Evolutionary conservation across 176 grass and related monocot genomes (phyloP).

Genomic region (Echinochloa phyllopogon): DNA sequence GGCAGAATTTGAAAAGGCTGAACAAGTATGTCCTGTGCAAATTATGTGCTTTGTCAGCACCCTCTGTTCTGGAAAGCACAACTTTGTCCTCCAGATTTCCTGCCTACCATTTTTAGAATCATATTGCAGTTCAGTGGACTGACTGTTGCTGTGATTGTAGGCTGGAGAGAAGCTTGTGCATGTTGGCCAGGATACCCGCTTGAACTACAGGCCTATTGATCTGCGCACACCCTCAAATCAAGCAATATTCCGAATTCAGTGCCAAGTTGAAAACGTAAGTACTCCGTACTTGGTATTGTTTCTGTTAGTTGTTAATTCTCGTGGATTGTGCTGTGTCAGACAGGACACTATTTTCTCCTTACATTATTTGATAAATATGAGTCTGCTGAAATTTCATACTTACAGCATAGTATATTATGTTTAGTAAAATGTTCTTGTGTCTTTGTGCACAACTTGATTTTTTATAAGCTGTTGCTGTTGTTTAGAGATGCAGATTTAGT

Average conservation of each 20-base stretch:
- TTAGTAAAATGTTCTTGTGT: not conserved
- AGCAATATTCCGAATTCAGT: constrained; percentile 77
- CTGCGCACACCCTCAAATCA: constrained; percentile 71
- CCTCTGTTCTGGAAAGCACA: not conserved
- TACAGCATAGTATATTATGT: not conserved
- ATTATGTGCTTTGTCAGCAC: not conserved
- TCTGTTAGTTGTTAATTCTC: not conserved
- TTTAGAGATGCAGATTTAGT: no score
- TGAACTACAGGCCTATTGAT: constrained; percentile 81
- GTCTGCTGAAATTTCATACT: not conserved
- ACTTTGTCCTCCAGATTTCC: not conserved
- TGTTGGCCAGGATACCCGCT: constrained; percentile 83
- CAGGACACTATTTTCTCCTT: not conserved
- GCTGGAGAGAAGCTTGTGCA: constrained; percentile 76
- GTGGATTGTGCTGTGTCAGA: not conserved
- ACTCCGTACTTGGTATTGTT: no score
- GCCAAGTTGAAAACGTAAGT: constrained; percentile 80
- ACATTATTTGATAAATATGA: not conserved
- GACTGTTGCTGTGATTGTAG: constrained; percentile 39
- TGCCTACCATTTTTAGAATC: not conserved
- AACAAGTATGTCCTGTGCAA: constrained; percentile 43
- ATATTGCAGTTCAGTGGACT: not conserved
- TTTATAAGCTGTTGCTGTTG: not conserved
- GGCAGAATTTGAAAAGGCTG: constrained; percentile 75
- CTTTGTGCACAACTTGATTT: not conserved